These are phyloP conservation scores for Verbascum thapsus DNA, from an alignment of 257 asterid genomes.

Conservation along the genomic window DNA sequence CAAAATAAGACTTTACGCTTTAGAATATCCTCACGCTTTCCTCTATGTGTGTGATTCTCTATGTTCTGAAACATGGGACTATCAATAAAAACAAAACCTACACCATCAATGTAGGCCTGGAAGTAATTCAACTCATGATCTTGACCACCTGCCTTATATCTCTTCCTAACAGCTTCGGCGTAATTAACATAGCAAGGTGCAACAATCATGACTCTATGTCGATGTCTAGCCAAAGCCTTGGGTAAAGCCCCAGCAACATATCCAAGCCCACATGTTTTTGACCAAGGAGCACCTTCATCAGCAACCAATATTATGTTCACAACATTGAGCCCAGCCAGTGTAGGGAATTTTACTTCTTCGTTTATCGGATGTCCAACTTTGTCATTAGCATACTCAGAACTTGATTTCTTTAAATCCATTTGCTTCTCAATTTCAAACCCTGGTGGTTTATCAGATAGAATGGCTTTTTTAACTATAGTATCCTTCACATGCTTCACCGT, in stretches of 20 bases:
- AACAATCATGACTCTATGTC: conserved; percentile 98
- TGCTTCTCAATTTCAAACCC: conserved; percentile 35
- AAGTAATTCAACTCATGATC: conserved; percentile 85
- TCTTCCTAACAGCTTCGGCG: conserved; percentile 75
- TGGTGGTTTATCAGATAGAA: conserved; percentile 39
- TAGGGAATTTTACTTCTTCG: conserved; percentile 71
- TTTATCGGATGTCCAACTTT: conserved; percentile 38
- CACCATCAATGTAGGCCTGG: conserved; percentile 91
- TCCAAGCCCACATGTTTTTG: conserved; percentile 99
- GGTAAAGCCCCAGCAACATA: conserved; percentile 99
- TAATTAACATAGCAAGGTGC: conserved; percentile 79
- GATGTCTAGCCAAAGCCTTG: conserved; percentile 97
- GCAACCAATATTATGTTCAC: conserved; percentile 88
- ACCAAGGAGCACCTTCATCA: conserved; percentile 94
- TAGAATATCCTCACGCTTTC: conserved; percentile 77
- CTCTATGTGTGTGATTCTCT: conserved; percentile 75
- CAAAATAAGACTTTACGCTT: conserved; percentile 92
- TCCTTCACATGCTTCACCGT: conserved; percentile 38
- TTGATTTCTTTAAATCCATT: conserved; percentile 40
- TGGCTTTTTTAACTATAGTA: conserved; percentile 25
- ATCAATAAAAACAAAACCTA: conserved; percentile 91
- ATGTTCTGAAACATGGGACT: conserved; percentile 57
- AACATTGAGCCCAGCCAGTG: conserved; percentile 82
- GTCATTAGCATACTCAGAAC: conserved; percentile 34
- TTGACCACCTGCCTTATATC: conserved; percentile 82